Evolutionary conservation across 352 stramenopile species (phyloP), one percentile per base, ranked within the genome.

Genomic region (Phytophthora idaei): DNA sequence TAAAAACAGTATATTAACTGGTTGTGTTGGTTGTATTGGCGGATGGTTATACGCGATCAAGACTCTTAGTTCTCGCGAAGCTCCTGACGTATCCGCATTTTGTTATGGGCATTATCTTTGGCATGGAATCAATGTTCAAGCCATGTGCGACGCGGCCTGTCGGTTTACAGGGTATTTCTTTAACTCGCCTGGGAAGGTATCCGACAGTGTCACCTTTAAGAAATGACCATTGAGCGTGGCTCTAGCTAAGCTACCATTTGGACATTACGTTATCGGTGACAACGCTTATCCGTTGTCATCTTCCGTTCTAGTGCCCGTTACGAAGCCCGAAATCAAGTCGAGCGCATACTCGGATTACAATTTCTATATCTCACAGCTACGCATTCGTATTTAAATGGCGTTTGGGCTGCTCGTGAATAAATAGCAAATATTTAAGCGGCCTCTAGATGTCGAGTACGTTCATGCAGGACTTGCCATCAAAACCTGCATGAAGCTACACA

Each of bases 401-500:
- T 58, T 65, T 57, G 48, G 39, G 1, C 12, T 65, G 17, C 45
- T 63, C 5, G 56, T 63, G 3, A 63, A 63, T 7, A 63, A 49
- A 14, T 63, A 17, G 45, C 21, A 29, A 31, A 37, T 53, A 12
- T 65, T 65, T 17, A 10, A 65, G 21, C 39, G 59, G 1, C 4
- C 41, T 3, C 15, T 60, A n/a, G 8, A 6, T 0, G 41, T 67
- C 2, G 50, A 56, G 15, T 56, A 21, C 21, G 12, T 32, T 0
- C 15, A 67, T 14, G 25, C 25, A 3, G n/a, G 41, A 1, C 15
- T 53, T 3, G 49, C 55, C 5, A 66, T 67, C 14, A 48, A 60
- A 29, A 60, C 44, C 3, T 59, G 41, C 10, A 59, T 66, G 58
- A 60, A 61, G 25, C 14, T 67, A 25, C 45, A 51, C 9, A 51